phyloP scores from a whole-genome alignment of 345 rosid species.

The Lagerstroemia speciosa region DNA sequence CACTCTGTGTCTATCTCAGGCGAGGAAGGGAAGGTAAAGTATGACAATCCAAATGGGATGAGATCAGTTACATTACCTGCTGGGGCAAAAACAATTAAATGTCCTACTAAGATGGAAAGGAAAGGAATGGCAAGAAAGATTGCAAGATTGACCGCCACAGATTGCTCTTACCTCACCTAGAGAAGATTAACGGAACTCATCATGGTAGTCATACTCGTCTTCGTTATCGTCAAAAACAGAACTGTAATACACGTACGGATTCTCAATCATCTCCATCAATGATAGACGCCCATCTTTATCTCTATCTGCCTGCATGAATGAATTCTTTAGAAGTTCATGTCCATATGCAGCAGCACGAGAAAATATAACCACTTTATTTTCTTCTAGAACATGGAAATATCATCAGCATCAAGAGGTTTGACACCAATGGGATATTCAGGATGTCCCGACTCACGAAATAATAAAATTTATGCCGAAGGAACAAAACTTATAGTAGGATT shows the following conservation, averaged over 20 bases:
- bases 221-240: slow-evolving; percentile 76
- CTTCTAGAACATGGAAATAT: background rate
- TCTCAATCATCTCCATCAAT: slow-evolving; percentile 77
- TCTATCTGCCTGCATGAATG: slow-evolving; percentile 61
- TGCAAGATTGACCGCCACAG: background rate
- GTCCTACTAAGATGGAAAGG: background rate
- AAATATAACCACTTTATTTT: background rate
- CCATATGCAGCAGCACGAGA: background rate
- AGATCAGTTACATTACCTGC: background rate
- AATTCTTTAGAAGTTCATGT: slow-evolving; percentile 8
- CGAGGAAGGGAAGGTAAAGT: background rate
- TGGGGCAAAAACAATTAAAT: background rate
- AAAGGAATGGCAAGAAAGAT: background rate
- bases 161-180: slow-evolving; percentile 11
- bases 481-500: too few relatives aligned
- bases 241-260: slow-evolving; percentile 86
- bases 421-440: background rate
- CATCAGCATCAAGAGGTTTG: background rate
- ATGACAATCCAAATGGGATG: background rate
- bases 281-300: slow-evolving; percentile 75
- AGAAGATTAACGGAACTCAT: slow-evolving; percentile 67
- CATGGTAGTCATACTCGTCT: slow-evolving; percentile 62
- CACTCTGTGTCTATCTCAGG: background rate
- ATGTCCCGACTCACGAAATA: too few relatives aligned
- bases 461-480: too few relatives aligned